Base-by-base conservation (phyloP, 129 eudicot species). In the Kitagawia praeruptora region DNA sequence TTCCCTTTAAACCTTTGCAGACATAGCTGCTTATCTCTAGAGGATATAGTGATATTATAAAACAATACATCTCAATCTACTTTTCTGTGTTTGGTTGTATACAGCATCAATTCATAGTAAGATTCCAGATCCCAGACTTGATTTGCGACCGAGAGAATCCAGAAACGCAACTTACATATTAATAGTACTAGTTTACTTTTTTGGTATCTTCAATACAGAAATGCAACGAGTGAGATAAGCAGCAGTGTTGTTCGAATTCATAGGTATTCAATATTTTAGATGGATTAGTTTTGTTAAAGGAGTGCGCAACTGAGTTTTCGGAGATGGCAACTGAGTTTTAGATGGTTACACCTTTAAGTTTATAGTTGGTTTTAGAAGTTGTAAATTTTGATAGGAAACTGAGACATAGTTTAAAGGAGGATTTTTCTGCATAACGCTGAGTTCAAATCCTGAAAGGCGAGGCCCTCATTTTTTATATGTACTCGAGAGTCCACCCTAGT, bases 1-100 rank as follows among this genome's bases (percentile, higher is more conserved):
- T 2, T 82, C 91, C n/a, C 91, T 87, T 27, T 87, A 3, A 46
- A 34, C 44, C 58, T 75, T 18, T 10, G 78, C 8, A 31, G 25
- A 8, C n/a, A 75, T 48, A 16, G 14, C 28, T 75, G 44, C 37
- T 16, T 48, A 5, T 75, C 31, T 19, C 25, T 53, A 18, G 9
- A 19, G 9, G 14, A 53, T 53, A 18, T 53, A 18, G 61, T 19
- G 25, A 18, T 19, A 18, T 53, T 19, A 53, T 19, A 18, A 4
- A 54, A 54, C 11, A 54, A 54, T 54, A 54, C 64, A 54, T 19
- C 27, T 54, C 27, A 6, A 54, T 3, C 23, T 54, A 21, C 64
- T 54, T 54, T 21, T 54, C 64, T 54, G 27, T 54, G 7, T 54
- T 51, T 34, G 37, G 25, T 51, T 19, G 25, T 51, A 51, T 51